These are phyloP conservation scores for Candida namnaoensis DNA, from an alignment of 805 yeast species.

Conservation along the genomic window DNA sequence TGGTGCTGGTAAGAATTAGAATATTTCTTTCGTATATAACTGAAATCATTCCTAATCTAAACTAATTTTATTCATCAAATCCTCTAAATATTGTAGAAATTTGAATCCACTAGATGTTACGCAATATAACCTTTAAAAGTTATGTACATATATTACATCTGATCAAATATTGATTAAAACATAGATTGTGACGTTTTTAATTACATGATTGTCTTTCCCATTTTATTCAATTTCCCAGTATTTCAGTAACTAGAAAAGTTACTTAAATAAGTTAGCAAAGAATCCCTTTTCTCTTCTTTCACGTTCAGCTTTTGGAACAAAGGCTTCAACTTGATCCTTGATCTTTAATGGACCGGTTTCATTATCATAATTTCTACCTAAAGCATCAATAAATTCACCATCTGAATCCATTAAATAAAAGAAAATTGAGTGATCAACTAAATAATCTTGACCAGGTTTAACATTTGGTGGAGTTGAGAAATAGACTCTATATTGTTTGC, in stretches of 20 bases:
- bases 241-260: too few relatives aligned
- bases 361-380: slow-evolving; percentile 86
- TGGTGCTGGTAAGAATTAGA: slow-evolving; percentile 78
- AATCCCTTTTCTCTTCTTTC: slow-evolving; percentile 40
- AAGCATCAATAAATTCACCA: slow-evolving; percentile 88
- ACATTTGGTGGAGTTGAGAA: slow-evolving; percentile 95
- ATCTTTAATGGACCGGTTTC: slow-evolving; percentile 72
- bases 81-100: too few relatives aligned
- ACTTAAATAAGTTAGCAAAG: not conserved
- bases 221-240: too few relatives aligned
- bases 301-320: slow-evolving; percentile 64
- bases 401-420: slow-evolving; percentile 98
- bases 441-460: slow-evolving; percentile 91
- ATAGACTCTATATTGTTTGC: slow-evolving; percentile 89
- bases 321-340: slow-evolving; percentile 64
- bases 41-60: not conserved
- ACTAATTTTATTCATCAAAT: too few relatives aligned
- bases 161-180: too few relatives aligned
- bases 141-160: too few relatives aligned
- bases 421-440: slow-evolving; percentile 96
- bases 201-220: too few relatives aligned
- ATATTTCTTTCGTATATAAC: too few relatives aligned
- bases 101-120: too few relatives aligned
- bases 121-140: too few relatives aligned
- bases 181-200: too few relatives aligned